Percentiles rank a stretch among this genome's conserved stretches.
Evolutionary conservation across 176 grass and related monocot species (phyloP).

Genomic region (Hordeum vulgare): MorexV3_pseudomolecules_assembly NC_058523.1:229240979-229241478

Average conservation of each 20-base stretch:
- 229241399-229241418: too few species aligned
- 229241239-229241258: background rate
- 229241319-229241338: background rate
- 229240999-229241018: background rate
- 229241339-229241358: too few species aligned
- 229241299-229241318: background rate
- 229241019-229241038: background rate
- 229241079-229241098: slow-evolving; percentile 2
- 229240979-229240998: slow-evolving; percentile 6
- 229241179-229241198: slow-evolving; percentile 87
- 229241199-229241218: slow-evolving; percentile 18
- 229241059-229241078: background rate
- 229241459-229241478: too few species aligned
- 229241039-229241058: background rate
- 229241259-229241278: background rate
- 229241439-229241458: too few species aligned
- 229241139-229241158: slow-evolving; percentile 74
- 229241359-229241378: too few species aligned
- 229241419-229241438: too few species aligned
- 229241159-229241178: slow-evolving; percentile 78
- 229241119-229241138: slow-evolving; percentile 28
- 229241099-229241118: slow-evolving; percentile 7
- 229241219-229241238: background rate
- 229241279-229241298: background rate
- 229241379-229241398: too few species aligned